Evolutionary conservation across 108 stramenopile genomes (phyloP).

Genomic region (Cyclotella cryptica): DNA sequence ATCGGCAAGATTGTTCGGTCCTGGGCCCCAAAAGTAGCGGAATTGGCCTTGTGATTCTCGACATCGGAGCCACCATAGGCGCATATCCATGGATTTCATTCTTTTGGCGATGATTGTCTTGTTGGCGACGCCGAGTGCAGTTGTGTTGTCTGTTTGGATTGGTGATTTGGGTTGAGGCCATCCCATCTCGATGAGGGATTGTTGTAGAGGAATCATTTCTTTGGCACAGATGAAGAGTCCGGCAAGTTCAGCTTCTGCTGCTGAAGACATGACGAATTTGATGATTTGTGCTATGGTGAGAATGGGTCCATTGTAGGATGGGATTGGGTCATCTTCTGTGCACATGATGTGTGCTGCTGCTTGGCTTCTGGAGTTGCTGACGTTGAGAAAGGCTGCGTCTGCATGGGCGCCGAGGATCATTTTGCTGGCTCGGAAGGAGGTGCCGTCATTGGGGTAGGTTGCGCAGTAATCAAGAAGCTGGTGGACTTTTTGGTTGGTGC

Average conservation of each 20-base stretch:
- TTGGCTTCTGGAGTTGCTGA: constrained; percentile 37
- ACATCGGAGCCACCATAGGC: neutral
- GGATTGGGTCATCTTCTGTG: constrained; percentile 3
- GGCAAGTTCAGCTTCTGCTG: constrained; percentile 40
- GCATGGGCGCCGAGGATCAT: constrained; percentile 40
- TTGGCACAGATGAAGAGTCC: constrained; percentile 45
- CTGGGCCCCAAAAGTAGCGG: constrained; percentile 2
- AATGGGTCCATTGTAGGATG: neutral
- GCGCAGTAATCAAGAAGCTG: constrained; percentile 53
- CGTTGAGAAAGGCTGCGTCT: constrained; percentile 47
- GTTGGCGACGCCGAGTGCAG: constrained; percentile 56
- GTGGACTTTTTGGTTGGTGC: constrained; percentile 16
- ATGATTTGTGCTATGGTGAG: neutral
- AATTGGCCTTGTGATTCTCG: constrained; percentile 18
- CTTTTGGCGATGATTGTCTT: constrained; percentile 51
- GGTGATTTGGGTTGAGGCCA: constrained; percentile 55
- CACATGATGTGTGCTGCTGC: constrained; percentile 40
- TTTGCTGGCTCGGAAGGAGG: constrained; percentile 41
- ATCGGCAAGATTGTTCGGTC: constrained; percentile 2
- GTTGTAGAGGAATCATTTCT: constrained; percentile 25
- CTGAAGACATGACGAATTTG: constrained; percentile 17
- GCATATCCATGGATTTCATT: constrained; percentile 21
- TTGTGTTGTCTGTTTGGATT: constrained; percentile 52
- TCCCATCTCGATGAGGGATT: constrained; percentile 44
- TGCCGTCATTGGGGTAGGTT: constrained; percentile 45